Evolutionary conservation across 208 protist species (phyloP).

Genomic region (Herpetomonas tarakana): DNA sequence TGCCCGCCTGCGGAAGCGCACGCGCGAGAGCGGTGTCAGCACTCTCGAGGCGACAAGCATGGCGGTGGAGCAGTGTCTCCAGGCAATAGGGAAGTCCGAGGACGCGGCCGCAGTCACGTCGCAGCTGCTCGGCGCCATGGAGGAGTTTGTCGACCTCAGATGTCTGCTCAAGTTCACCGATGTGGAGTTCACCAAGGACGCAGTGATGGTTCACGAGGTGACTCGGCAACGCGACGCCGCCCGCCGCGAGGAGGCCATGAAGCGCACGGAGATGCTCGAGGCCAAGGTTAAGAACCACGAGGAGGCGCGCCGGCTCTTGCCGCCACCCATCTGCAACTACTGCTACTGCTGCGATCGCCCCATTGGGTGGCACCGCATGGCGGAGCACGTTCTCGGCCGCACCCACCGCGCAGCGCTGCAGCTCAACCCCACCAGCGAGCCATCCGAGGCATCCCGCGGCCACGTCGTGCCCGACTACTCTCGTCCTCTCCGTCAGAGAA

Average conservation of each 20-base stretch:
- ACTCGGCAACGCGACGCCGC: conserved; percentile 33
- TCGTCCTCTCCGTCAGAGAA: conserved; percentile 16
- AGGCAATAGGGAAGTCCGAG: conserved; percentile 20
- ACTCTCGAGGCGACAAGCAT: conserved; percentile 81
- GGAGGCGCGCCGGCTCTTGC: conserved; percentile 23
- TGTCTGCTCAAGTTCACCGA: conserved; percentile 67
- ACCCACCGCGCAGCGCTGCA: conserved; percentile 32
- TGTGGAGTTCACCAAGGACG: conserved; percentile 34
- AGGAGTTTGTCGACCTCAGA: conserved; percentile 69
- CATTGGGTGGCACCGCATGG: conserved; percentile 72
- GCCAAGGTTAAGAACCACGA: conserved; percentile 21
- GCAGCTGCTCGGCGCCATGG: conserved; percentile 54
- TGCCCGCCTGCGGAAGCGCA: conserved; percentile 62
- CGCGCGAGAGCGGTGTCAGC: conserved; percentile 63
- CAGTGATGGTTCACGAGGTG: conserved; percentile 26
- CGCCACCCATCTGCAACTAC: conserved; percentile 80
- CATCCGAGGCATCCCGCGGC: conserved; percentile 21
- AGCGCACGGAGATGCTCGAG: conserved; percentile 21
- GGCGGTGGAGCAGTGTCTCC: conserved; percentile 65
- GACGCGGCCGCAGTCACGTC: conserved; percentile 5
- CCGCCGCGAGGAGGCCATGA: conserved; percentile 26
- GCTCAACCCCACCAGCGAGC: conserved; percentile 27
- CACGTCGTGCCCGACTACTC: conserved; percentile 27
- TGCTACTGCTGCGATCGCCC: conserved; percentile 72
- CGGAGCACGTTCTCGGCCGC: conserved; percentile 66